Evolutionary conservation across 768 basidiomycete species (phyloP).

Genomic region (Xerocomellus intermedius): DNA sequence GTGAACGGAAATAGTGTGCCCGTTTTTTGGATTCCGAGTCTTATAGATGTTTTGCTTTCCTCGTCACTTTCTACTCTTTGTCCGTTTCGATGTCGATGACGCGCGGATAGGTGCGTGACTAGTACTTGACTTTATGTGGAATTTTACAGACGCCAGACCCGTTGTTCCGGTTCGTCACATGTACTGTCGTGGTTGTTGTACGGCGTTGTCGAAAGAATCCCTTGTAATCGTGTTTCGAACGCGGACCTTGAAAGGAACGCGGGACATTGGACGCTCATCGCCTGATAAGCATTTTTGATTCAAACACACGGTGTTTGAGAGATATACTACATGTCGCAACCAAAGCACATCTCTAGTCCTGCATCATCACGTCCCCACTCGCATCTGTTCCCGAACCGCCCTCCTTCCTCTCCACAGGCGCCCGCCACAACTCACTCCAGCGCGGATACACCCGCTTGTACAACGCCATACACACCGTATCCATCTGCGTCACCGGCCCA

Average conservation of each 20-base stretch:
- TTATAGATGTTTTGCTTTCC: background rate
- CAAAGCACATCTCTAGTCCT: background rate
- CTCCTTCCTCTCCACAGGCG: background rate
- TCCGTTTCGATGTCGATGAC: background rate
- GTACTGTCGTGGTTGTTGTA: background rate
- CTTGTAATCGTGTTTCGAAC: background rate
- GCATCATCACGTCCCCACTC: slow-evolving; percentile 28
- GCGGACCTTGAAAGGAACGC: background rate
- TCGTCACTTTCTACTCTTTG: background rate
- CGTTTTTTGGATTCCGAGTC: background rate
- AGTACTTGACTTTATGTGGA: background rate
- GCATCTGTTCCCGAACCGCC: background rate
- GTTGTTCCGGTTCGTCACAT: background rate
- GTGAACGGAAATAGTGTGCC: slow-evolving; percentile 2
- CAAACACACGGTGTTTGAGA: background rate
- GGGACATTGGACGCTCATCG: too few species aligned
- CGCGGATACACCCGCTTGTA: slow-evolving; percentile 95
- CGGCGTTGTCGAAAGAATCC: background rate
- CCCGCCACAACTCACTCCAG: slow-evolving; percentile 64
- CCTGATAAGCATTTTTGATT: background rate
- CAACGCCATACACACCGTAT: slow-evolving; percentile 91
- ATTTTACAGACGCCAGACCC: background rate
- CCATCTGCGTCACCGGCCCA: slow-evolving; percentile 92
- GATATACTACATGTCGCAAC: background rate
- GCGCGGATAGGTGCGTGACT: background rate